These are phyloP conservation scores for Forsythia suspensa DNA, from an alignment of 257 asterid genomes.

Conservation along the genomic window DNA sequence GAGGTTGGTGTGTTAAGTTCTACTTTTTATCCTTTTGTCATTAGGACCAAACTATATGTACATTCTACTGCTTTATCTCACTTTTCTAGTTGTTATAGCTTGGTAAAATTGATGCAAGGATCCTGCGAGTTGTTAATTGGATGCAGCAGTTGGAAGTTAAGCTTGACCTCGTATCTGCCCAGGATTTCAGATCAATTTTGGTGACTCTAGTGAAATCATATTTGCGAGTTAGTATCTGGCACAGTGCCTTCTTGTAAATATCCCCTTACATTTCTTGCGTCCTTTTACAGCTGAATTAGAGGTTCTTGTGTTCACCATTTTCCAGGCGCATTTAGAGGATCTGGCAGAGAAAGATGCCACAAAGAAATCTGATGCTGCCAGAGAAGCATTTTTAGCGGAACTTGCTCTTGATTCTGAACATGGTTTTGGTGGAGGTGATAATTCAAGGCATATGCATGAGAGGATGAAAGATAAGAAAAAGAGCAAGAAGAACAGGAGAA, in stretches of 20 bases:
- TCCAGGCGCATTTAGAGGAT: conserved; percentile 77
- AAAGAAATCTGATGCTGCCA: conserved; percentile 92
- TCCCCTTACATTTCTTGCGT: background rate
- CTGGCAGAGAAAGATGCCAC: conserved; percentile 93
- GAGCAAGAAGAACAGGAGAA: conserved; percentile 63
- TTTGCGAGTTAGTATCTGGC: conserved; percentile 54
- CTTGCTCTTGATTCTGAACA: conserved; percentile 49
- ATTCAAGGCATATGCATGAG: conserved; percentile 67
- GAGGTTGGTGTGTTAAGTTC: conserved; percentile 58
- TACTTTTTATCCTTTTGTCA: background rate
- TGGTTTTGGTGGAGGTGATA: too few relatives aligned
- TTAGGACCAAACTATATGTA: too few relatives aligned
- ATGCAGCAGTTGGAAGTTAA: conserved; percentile 77
- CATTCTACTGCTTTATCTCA: conserved; percentile 27
- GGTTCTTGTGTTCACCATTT: conserved; percentile 25
- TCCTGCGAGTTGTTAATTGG: conserved; percentile 58
- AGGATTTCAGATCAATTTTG: conserved; percentile 66
- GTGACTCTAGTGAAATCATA: conserved; percentile 78
- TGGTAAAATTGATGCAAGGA: conserved; percentile 81
- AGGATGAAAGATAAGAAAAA: conserved; percentile 79
- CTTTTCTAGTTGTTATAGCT: conserved; percentile 56
- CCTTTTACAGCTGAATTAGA: too few relatives aligned
- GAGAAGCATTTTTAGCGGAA: conserved; percentile 93
- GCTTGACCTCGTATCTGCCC: conserved; percentile 64
- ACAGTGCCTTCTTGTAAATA: background rate